Conservation (phyloP, 2,329 filamentous ascomycete genomes). For the Pyrenophora teres region DNA sequence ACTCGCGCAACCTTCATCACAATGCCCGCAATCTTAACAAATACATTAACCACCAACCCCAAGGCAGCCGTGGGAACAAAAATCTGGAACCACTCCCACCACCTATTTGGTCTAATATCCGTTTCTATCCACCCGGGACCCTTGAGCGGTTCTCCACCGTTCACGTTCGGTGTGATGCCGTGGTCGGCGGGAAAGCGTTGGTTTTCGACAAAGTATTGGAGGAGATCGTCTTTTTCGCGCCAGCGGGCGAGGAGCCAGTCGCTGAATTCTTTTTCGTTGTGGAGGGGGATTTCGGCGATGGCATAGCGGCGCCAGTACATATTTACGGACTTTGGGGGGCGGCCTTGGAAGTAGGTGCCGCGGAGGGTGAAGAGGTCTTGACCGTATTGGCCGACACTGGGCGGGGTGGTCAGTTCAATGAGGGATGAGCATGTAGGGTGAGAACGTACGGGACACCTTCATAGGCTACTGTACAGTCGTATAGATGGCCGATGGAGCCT, state of each 20-base stretch:
- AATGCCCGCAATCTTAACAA: slow-evolving; percentile 30
- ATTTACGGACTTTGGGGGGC: slow-evolving; percentile 90
- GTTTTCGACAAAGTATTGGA: slow-evolving; percentile 74
- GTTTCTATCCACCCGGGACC: slow-evolving; percentile 55
- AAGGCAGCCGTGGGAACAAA: slow-evolving; percentile 48
- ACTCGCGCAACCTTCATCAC: slow-evolving; percentile 23
- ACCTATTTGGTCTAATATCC: slow-evolving; percentile 48
- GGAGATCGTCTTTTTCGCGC: slow-evolving; percentile 86
- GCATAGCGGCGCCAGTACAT: slow-evolving; percentile 93
- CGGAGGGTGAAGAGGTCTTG: slow-evolving; percentile 85
- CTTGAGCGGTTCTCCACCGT: slow-evolving; percentile 26
- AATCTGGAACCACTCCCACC: slow-evolving; percentile 52
- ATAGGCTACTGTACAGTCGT: slow-evolving; percentile 94
- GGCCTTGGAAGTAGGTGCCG: slow-evolving; percentile 86
- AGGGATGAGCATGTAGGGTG: slow-evolving; percentile 31
- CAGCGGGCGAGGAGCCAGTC: slow-evolving; percentile 81
- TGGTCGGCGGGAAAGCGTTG: slow-evolving; percentile 79
- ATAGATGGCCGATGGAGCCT: slow-evolving; percentile 77
- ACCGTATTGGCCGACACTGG: slow-evolving; percentile 65
- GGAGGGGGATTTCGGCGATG: slow-evolving; percentile 77
- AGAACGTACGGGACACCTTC: slow-evolving; percentile 81
- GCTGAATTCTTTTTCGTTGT: slow-evolving; percentile 74
- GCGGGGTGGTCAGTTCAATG: neutral
- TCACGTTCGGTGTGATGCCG: slow-evolving; percentile 21
- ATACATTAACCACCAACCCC: slow-evolving; percentile 43